Conservation (phyloP, 2,329 filamentous ascomycete genomes). For the Huntiella abstrusa region DNA sequence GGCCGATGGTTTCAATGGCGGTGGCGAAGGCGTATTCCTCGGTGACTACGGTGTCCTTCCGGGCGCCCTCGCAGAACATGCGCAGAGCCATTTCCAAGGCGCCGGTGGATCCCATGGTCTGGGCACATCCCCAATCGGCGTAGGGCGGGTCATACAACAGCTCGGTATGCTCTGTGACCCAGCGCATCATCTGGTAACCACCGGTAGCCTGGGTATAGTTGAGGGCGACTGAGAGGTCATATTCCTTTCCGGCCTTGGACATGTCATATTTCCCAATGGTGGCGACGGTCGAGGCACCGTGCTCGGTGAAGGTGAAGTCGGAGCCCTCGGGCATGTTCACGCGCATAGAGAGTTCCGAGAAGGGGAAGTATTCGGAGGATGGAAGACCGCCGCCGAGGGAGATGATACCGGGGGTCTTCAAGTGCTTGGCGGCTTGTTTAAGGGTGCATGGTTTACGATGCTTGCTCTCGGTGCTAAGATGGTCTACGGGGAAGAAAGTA, state of each 20-base stretch:
- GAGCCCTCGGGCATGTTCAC: constrained; percentile 41
- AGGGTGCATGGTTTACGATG: constrained; percentile 48
- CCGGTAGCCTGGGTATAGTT: constrained; percentile 88
- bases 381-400: constrained; percentile 86
- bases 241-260: constrained; percentile 16
- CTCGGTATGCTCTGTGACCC: constrained; percentile 88
- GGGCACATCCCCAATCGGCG: constrained; percentile 68
- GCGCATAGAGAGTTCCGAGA: constrained; percentile 57
- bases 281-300: constrained; percentile 40
- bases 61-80: constrained; percentile 52
- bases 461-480: constrained; percentile 43
- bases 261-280: constrained; percentile 66
- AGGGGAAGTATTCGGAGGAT: constrained; percentile 80
- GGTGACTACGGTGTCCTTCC: constrained; percentile 61
- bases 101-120: constrained; percentile 74
- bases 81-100: constrained; percentile 69
- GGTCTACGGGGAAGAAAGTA: constrained; percentile 20
- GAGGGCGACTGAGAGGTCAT: constrained; percentile 70
- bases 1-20: constrained; percentile 37
- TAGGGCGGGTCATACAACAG: constrained; percentile 76
- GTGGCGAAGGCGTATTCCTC: constrained; percentile 87
- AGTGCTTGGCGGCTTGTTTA: constrained; percentile 61
- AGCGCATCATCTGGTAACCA: constrained; percentile 71
- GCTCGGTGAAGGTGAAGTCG: constrained; percentile 42
- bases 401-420: constrained; percentile 69